A percentile compares a stretch with the other conserved stretches of the same genome.
These are phyloP conservation scores for Pseudocercospora eumusae DNA, from an alignment of 2,329 filamentous ascomycete species.

Conservation along the genomic window DNA sequence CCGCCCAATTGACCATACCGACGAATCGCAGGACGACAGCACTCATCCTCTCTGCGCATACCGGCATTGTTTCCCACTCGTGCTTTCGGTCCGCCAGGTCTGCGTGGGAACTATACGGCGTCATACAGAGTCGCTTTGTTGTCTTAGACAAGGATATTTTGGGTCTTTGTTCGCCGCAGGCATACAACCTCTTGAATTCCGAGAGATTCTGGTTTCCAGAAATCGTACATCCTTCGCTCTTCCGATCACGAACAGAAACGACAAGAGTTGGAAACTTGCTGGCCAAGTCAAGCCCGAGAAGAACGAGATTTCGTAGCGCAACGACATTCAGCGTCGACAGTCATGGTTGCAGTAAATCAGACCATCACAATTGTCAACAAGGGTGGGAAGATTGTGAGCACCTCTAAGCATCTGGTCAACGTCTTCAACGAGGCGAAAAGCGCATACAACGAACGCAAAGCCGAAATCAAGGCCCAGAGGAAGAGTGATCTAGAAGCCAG, in stretches of 20 bases:
- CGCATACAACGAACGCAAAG: slow-evolving; percentile 85
- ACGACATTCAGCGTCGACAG: slow-evolving; percentile 1
- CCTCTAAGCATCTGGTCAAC: slow-evolving; percentile 82
- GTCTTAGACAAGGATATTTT: slow-evolving; percentile 9
- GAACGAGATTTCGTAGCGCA: not conserved
- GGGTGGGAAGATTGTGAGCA: slow-evolving; percentile 88
- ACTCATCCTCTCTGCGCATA: not conserved
- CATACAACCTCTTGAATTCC: not conserved
- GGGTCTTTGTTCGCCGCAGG: slow-evolving; percentile 3
- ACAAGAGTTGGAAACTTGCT: slow-evolving; percentile 2
- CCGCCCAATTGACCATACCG: slow-evolving; percentile 5
- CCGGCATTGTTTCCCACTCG: not conserved
- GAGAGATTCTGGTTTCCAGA: not conserved
- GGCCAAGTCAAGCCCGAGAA: slow-evolving; percentile 1
- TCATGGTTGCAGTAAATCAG: slow-evolving; percentile 54
- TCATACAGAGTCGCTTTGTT: slow-evolving; percentile 8
- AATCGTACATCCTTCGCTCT: not conserved
- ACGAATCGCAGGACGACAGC: slow-evolving; percentile 9
- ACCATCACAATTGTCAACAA: slow-evolving; percentile 89
- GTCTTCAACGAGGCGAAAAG: slow-evolving; percentile 91
- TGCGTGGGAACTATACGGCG: not conserved
- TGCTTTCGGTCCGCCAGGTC: not conserved
- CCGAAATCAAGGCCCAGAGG: slow-evolving; percentile 72
- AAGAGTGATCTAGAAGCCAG: slow-evolving; percentile 55
- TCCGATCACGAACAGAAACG: not conserved